A percentile compares a stretch with the other conserved stretches of the same genome.
Evolutionary conservation across 352 stramenopile genomes (phyloP).

Genomic region (Phytophthora cactorum): DNA sequence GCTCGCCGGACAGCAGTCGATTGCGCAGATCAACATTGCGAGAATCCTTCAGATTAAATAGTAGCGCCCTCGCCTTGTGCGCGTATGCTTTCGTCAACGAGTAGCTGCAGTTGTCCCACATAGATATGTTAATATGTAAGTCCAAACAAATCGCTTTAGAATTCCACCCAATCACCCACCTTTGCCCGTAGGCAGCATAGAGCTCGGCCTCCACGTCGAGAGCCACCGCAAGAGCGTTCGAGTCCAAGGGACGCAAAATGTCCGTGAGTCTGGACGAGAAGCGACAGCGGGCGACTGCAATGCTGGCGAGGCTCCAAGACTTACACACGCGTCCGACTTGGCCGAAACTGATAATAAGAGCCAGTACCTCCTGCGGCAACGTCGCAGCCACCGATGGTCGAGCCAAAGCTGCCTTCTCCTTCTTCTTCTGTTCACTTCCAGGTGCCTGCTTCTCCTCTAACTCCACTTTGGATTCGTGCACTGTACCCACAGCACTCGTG

Average conservation of each 20-base stretch:
- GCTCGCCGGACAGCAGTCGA: constrained; percentile 67
- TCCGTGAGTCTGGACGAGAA: constrained; percentile 61
- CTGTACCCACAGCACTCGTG: neutral
- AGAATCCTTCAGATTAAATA: constrained; percentile 86
- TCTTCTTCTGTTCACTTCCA: neutral
- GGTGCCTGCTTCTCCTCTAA: constrained; percentile 24
- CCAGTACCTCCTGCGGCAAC: constrained; percentile 77
- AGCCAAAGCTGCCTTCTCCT: neutral
- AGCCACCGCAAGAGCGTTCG: constrained; percentile 51
- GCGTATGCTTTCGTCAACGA: constrained; percentile 80
- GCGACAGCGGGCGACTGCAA: constrained; percentile 66
- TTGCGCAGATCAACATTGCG: constrained; percentile 72
- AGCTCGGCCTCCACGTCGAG: constrained; percentile 67
- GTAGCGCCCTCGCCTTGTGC: constrained; percentile 77
- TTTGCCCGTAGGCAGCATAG: constrained; percentile 64
- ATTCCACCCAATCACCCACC: constrained; percentile 29
- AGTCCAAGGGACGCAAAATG: constrained; percentile 58
- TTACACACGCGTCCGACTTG: constrained; percentile 83
- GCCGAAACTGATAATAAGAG: constrained; percentile 71
- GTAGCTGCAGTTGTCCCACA: constrained; percentile 42
- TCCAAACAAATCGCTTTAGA: neutral
- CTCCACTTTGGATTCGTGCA: neutral
- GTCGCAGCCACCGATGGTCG: constrained; percentile 40
- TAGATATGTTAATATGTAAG: neutral
- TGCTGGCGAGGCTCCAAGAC: constrained; percentile 78